A percentile compares a stretch with the other conserved stretches of the same genome.
phyloP scores from a whole-genome alignment of 257 asterid species.

The Jacaranda mimosifolia region DNA sequence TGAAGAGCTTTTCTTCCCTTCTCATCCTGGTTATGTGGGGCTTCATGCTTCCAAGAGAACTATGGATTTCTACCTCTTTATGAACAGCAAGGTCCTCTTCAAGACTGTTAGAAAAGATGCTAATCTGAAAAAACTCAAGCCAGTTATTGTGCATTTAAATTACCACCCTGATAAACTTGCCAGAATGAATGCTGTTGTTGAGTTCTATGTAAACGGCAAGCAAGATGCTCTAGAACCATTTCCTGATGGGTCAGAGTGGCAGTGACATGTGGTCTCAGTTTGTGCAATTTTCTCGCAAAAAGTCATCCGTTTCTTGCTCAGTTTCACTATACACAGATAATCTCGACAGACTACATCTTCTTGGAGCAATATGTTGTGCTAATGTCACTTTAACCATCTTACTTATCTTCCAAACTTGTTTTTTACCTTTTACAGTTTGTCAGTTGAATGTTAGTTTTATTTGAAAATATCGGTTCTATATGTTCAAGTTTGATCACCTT shows the following conservation, averaged over 20 bases:
- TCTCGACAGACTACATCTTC: conserved; percentile 16
- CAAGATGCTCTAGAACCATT: conserved; percentile 74
- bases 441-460: conserved; percentile 32
- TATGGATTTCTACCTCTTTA: conserved; percentile 72
- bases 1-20: conserved; percentile 81
- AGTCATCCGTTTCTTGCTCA: background rate
- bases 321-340: conserved; percentile 29
- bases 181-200: conserved; percentile 82
- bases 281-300: background rate
- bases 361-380: conserved; percentile 32
- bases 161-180: conserved; percentile 82
- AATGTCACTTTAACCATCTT: conserved; percentile 28
- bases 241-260: conserved; percentile 73
- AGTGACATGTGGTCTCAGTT: conserved; percentile 19
- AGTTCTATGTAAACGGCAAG: conserved; percentile 77
- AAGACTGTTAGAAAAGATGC: conserved; percentile 74
- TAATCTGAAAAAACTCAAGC: conserved; percentile 64
- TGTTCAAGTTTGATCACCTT: conserved; percentile 13
- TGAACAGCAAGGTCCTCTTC: conserved; percentile 90
- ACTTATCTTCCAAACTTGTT: conserved; percentile 14
- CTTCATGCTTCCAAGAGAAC: conserved; percentile 85
- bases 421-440: conserved; percentile 20
- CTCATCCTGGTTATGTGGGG: conserved; percentile 80
- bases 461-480: conserved; percentile 26
- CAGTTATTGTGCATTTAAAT: conserved; percentile 80